Base-by-base conservation (phyloP, 2,329 filamentous ascomycete species). In the Cryphonectria naterciae region DNA sequence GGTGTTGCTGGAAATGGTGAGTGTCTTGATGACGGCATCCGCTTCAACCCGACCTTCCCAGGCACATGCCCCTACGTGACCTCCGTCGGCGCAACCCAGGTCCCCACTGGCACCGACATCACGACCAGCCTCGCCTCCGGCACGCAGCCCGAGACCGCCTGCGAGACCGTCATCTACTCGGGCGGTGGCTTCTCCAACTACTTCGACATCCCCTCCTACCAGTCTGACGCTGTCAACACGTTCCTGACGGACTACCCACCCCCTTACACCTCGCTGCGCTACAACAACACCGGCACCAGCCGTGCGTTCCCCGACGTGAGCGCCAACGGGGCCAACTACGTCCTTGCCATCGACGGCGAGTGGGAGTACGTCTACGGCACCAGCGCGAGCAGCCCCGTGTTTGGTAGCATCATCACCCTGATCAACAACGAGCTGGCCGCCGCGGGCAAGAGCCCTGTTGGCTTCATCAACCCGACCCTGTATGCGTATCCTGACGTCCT, bases 31-130 rank as follows among this genome's bases (percentile, higher is more conserved):
- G 80, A 5, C 77, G 80, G 37, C 25, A 79, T 77, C 52, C 78
- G 80, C 28, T 86, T 85, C 76, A 79, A 78, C 28, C 82, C 83
- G 25, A 61, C 60, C 13, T 73, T 85, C 83, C 74, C 84, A 83
- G 43, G 81, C 78, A 3, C 78, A 43, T 86, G 84, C 70, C 84
- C 84, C 0, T 86, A 83, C 75, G 80, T 86, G 4, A 85, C 84
- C 1, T 78, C 80, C 1, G 82, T 86, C 15, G 84, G 84, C 17
- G 70, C 71, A 17, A 71, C 71, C 17, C 69, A 71, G 32, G 60
- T 71, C 64, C 69, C 71, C 58, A 72, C 68, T 13, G 67, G 63
- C 54, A 72, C 72, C 17, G 68, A 69, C 13, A 70, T 72, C 68
- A 67, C 71, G 0, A 43, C 65, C 1, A 28, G 39, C 43, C 61